Percentiles rank a stretch among this genome's conserved stretches.
Conservation (phyloP, 768 basidiomycete genomes). For the Sporobolomyces roseus region DNA sequence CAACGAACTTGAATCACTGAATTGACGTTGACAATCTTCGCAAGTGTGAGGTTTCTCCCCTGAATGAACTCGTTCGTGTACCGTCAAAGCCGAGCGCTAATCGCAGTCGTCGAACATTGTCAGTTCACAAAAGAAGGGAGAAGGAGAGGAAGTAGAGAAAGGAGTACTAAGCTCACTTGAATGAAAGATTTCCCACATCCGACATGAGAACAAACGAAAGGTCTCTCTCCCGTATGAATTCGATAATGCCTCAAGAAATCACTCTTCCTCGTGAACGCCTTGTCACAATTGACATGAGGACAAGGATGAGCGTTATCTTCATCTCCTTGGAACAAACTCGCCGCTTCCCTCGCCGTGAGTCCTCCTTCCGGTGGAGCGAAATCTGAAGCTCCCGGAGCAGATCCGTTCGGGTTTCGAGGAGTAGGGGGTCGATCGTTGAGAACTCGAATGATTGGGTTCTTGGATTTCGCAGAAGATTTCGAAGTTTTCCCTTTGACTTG, state of each 20-base stretch:
- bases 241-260: slow-evolving; percentile 79
- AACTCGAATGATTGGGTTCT: slow-evolving; percentile 13
- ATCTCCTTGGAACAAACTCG: slow-evolving; percentile 29
- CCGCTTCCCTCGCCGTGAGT: slow-evolving; percentile 34
- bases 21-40: slow-evolving; percentile 79
- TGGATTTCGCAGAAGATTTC: background rate
- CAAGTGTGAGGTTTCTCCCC: slow-evolving; percentile 88
- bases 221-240: slow-evolving; percentile 86
- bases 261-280: slow-evolving; percentile 75
- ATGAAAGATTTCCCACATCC: slow-evolving; percentile 88
- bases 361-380: slow-evolving; percentile 32
- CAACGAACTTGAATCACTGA: slow-evolving; percentile 82
- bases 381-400: slow-evolving; percentile 33
- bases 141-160: slow-evolving; percentile 10
- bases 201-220: slow-evolving; percentile 65
- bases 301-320: slow-evolving; percentile 39
- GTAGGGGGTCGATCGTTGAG: slow-evolving; percentile 27
- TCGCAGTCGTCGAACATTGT: background rate
- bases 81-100: slow-evolving; percentile 81
- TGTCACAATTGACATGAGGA: slow-evolving; percentile 58
- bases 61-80: slow-evolving; percentile 80
- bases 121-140: background rate
- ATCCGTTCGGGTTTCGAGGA: slow-evolving; percentile 37
- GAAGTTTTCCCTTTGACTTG: background rate
- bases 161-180: slow-evolving; percentile 65